Evolutionary conservation across 2,329 filamentous ascomycete species (phyloP), one percentile per base, ranked within the genome.

Genomic region (Paracoccidioides lutzii): DNA sequence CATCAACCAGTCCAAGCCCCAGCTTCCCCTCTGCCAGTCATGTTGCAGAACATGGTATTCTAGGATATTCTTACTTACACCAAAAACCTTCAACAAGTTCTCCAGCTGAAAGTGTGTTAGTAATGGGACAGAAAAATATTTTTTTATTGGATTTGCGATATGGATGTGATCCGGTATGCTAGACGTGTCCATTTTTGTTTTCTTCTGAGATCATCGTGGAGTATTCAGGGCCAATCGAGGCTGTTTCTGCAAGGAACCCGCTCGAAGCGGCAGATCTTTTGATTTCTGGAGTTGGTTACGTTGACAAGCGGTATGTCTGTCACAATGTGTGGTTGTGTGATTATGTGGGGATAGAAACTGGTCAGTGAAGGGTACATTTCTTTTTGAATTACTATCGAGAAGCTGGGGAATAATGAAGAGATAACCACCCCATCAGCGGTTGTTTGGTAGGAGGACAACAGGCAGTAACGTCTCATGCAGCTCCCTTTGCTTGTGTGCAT

Each of bases 171-270:
- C 22, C 22, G 22, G 22, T 22, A 22, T 2, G 51, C 43, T 46
- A 54, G 53, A 54, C 55, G 55, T 59, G 57, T 55, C 55, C 22
- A 22, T 22, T 22, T 22, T 22, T 22, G 55, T 38, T n/a, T 10
- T 22, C 22, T 4, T 37, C 44, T 52, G 55, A 59, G 45, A 53
- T 57, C 57, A 55, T 56, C 55, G 55, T 57, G 55, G 57, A 52
- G 53, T 57, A 22, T 41, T 33, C 55, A 49, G 43, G 33, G 38
- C 58, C 55, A 58, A 58, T 56, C 22, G 43, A 57, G 35, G n/a
- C 42, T 6, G 7, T 53, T 54, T 42, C 56, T 58, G 56, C 55
- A 58, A 59, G 58, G 58, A 58, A 59, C 56, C 58, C 54, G 56
- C 42, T 32, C 22, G n/a, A 50, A 38, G 35, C 43, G 28, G 53